A percentile compares a stretch with the other conserved stretches of the same genome.
Evolutionary conservation across 805 yeast genomes (phyloP).

Genomic region (Candida awuae): DNA sequence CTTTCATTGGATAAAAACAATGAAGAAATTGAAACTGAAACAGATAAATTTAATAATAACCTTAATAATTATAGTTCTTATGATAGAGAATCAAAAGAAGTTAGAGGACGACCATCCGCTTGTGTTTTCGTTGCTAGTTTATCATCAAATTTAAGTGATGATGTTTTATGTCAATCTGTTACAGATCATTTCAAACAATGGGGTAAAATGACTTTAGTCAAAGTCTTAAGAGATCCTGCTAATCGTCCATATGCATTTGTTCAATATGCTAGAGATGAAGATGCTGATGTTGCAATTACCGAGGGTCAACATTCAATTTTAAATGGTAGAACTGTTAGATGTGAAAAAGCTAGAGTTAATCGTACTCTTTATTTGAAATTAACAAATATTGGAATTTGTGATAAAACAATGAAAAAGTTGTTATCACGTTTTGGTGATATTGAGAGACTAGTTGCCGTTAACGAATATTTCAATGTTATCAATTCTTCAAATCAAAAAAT

Average conservation of each 20-base stretch:
- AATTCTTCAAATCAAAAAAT: constrained; percentile 10
- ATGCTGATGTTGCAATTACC: constrained; percentile 58
- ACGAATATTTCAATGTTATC: constrained; percentile 25
- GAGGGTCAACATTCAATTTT: constrained; percentile 62
- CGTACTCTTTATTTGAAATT: constrained; percentile 63
- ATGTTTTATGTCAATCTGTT: constrained; percentile 62
- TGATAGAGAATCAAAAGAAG: constrained; percentile 18
- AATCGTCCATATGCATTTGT: constrained; percentile 91
- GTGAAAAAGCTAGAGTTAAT: constrained; percentile 89
- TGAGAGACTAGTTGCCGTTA: constrained; percentile 51
- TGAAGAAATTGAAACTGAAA: constrained; percentile 5
- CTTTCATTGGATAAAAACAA: neutral
- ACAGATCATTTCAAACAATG: constrained; percentile 58
- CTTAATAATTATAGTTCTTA: constrained; percentile 6
- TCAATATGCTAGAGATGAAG: constrained; percentile 65
- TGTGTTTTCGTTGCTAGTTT: constrained; percentile 89
- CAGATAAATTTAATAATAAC: neutral
- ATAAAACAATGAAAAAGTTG: constrained; percentile 30
- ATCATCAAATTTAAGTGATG: constrained; percentile 57
- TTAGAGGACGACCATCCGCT: constrained; percentile 64
- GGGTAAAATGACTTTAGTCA: constrained; percentile 67
- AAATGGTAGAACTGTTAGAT: constrained; percentile 70
- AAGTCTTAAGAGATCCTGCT: constrained; percentile 73
- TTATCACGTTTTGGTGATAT: constrained; percentile 62
- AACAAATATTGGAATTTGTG: constrained; percentile 20